Base-by-base conservation (phyloP, 2,329 filamentous ascomycete species). In the Bimuria novae-zelandiae region DNA sequence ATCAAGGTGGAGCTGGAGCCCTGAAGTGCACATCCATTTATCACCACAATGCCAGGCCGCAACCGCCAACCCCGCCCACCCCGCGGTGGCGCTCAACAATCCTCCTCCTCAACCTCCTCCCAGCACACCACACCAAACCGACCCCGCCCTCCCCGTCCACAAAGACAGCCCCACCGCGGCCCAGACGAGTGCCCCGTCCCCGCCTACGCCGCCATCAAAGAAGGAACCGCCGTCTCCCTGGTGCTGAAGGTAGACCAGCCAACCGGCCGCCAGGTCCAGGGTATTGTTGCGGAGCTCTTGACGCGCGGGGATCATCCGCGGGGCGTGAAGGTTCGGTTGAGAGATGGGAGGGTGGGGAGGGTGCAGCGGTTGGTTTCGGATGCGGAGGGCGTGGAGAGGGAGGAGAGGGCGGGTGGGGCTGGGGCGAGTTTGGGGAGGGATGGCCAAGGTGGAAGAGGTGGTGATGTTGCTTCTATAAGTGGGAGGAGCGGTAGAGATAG, bases 241-340 rank as follows among this genome's bases (percentile, higher is more conserved):
- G 79, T 92, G 1, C 79, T 92, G 27, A 93, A 93, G 65, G 79
- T 82, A 55, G 89, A 93, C 71, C 89, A 93, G 69, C 83, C 82
- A 1, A 91, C 88, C 0, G 89, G 89, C 6, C 81, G 82, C 40
- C 85, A 90, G 62, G 89, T 90, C 1, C 77, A 79, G 39, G 89
- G 89, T 21, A 72, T 79, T 4, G 84, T 93, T 1, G 79, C 81
- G 47, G 83, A 90, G 40, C 71, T 92, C 0, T 78, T 93, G 42
- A 92, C 89, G 2, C 78, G 83, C 1, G 88, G 88, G 22, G 84
- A 92, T 61, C 89, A 93, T 64, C 88, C 88, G 2, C 81, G 88
- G 8, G 89, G 89, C 30, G 89, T 92, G 76, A 93, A 92, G 72
- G 89, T 92, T 21, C 83, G 89, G 2, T 77, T 93, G 5, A 75